Conservation (phyloP, 352 stramenopile genomes). For the Pythium insidiosum region DNA sequence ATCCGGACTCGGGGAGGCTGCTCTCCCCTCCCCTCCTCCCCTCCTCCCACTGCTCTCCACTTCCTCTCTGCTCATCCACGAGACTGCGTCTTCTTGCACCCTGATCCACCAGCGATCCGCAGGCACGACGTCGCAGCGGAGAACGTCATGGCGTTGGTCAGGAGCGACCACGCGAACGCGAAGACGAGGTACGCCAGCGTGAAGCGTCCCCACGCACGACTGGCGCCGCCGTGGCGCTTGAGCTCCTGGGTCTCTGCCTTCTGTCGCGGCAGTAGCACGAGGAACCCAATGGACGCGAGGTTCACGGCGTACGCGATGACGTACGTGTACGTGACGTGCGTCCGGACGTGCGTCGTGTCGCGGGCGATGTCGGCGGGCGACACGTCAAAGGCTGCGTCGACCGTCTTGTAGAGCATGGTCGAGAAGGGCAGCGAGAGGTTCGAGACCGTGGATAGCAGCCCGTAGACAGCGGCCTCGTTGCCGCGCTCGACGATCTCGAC, state of each 20-base stretch:
- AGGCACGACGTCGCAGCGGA: conserved; percentile 43
- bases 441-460: conserved; percentile 32
- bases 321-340: conserved; percentile 43
- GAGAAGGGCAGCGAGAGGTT: conserved; percentile 38
- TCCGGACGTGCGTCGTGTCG: conserved; percentile 23
- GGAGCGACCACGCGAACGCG: conserved; percentile 45
- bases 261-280: conserved; percentile 37
- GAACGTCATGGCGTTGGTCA: conserved; percentile 51
- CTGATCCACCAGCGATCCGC: conserved; percentile 33
- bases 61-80: no score
- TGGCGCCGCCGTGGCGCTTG: conserved; percentile 30
- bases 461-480: conserved; percentile 40
- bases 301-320: conserved; percentile 52
- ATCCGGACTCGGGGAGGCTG: no score
- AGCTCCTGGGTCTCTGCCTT: conserved; percentile 39
- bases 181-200: conserved; percentile 32
- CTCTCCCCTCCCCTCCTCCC: no score
- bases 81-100: no score
- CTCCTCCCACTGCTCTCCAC: no score
- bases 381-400: conserved; percentile 51
- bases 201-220: conserved; percentile 24
- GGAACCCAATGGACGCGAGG: conserved; percentile 32
- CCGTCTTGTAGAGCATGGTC: conserved; percentile 44
- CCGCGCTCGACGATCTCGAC: conserved; percentile 41
- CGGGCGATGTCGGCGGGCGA: conserved; percentile 12